Conservation (phyloP, 2,329 filamentous ascomycete species). For the Iodosphaeria phyllophila region DNA sequence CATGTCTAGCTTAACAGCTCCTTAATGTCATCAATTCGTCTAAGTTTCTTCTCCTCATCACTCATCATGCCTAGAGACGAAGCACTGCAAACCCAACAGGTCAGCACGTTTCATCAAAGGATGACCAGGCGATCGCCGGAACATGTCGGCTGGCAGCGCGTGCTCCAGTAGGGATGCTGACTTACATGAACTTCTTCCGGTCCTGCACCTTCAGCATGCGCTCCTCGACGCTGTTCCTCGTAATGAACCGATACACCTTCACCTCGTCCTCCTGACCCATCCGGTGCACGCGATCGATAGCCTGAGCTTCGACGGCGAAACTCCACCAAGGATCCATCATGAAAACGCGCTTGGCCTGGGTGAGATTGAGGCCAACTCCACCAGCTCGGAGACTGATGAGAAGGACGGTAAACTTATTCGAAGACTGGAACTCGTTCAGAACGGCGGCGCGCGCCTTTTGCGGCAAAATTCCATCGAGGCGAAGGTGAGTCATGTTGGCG, state of each 20-base stretch:
- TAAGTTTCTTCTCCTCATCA: conserved; percentile 80
- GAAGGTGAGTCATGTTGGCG: conserved; percentile 60
- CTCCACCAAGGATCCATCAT: conserved; percentile 99
- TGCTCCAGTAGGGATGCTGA: no score
- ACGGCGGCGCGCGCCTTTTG: conserved; percentile 72
- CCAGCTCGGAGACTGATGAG: conserved; percentile 76
- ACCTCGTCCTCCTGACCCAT: conserved; percentile 89
- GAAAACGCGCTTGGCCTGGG: conserved; percentile 72
- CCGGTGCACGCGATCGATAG: conserved; percentile 90
- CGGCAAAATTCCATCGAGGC: conserved; percentile 77
- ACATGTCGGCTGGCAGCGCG: neutral
- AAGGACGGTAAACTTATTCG: conserved; percentile 49
- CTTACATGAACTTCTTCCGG: conserved; percentile 86
- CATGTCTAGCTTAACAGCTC: conserved; percentile 51
- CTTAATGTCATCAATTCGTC: conserved; percentile 85
- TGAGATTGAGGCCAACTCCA: conserved; percentile 85
- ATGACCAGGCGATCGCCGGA: conserved; percentile 5
- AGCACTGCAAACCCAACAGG: no score
- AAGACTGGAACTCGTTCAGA: conserved; percentile 49
- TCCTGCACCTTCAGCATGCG: conserved; percentile 90
- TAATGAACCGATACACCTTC: conserved; percentile 71
- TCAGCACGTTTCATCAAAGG: conserved; percentile 21
- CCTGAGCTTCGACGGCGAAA: conserved; percentile 89
- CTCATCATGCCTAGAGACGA: conserved; percentile 86
- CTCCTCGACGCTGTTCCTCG: conserved; percentile 81